Evolutionary conservation across 106 monocot species (phyloP).

Genomic region (Platanthera guangdongensis): DNA sequence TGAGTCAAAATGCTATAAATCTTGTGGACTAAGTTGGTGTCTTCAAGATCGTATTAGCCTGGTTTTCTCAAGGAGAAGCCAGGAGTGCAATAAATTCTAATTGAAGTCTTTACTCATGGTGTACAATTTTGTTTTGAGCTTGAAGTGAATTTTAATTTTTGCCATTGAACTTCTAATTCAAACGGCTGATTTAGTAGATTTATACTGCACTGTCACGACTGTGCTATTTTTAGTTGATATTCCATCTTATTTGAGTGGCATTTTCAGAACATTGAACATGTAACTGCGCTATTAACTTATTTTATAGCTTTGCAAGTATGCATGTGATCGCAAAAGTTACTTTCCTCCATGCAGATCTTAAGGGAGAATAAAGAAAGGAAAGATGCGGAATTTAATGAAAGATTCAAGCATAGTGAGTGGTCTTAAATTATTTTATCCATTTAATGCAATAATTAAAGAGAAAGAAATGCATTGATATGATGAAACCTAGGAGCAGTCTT

Average conservation of each 20-base stretch:
- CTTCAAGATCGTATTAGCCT: no score
- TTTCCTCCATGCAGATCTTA: conserved; percentile 53
- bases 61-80: no score
- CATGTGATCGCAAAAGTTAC: not conserved
- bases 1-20: no score
- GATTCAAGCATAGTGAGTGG: conserved; percentile 93
- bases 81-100: no score
- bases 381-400: conserved; percentile 94
- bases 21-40: no score
- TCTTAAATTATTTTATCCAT: not conserved
- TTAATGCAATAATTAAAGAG: not conserved
- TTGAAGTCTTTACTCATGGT: no score
- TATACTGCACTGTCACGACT: not conserved
- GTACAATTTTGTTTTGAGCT: no score
- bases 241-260: not conserved
- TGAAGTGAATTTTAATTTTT: no score
- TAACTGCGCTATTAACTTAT: not conserved
- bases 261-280: not conserved
- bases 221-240: not conserved
- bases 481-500: not conserved
- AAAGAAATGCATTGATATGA: not conserved
- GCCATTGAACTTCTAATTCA: no score
- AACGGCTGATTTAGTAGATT: not conserved
- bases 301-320: not conserved
- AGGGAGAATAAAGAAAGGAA: conserved; percentile 91